These are phyloP conservation scores for Berberis vulgaris DNA, from an alignment of 164 flowering plant species.

Conservation along the genomic window DNA sequence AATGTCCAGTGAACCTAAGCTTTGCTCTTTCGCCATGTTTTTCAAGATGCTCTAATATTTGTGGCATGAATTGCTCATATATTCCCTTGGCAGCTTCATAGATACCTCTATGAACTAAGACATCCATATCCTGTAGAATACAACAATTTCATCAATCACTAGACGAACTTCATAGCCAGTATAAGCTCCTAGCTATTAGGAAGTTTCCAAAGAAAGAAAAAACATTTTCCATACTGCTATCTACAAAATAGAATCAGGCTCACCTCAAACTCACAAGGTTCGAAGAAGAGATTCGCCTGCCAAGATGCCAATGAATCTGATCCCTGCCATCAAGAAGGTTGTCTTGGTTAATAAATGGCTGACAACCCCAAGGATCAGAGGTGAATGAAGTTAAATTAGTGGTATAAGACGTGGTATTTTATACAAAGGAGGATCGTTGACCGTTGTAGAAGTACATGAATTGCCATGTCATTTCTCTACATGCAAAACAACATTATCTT, in stretches of 20 bases:
- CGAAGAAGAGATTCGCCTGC: constrained; percentile 90
- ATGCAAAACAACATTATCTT: too few relatives aligned
- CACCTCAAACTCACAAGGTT: constrained; percentile 88
- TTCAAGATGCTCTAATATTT: constrained; percentile 45
- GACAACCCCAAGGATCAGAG: not conserved
- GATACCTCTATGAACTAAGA: constrained; percentile 83
- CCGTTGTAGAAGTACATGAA: too few relatives aligned
- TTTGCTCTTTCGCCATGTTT: constrained; percentile 57
- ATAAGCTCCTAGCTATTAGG: not conserved
- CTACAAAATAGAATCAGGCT: not conserved
- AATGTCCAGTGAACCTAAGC: constrained; percentile 80
- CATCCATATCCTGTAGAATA: constrained; percentile 57
- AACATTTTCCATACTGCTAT: not conserved
- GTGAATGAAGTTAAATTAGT: not conserved
- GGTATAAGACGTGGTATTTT: too few relatives aligned
- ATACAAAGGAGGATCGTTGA: too few relatives aligned
- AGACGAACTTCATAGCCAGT: not conserved
- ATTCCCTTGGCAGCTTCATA: constrained; percentile 96
- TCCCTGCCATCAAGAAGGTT: constrained; percentile 39
- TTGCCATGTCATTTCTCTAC: too few relatives aligned
- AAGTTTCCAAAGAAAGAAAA: not conserved
- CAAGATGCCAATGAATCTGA: constrained; percentile 85
- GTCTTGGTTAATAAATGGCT: not conserved
- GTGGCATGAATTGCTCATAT: constrained; percentile 76
- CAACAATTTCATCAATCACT: not conserved